phyloP scores from a whole-genome alignment of 306 rosid genomes.

The Inga laurina region DNA sequence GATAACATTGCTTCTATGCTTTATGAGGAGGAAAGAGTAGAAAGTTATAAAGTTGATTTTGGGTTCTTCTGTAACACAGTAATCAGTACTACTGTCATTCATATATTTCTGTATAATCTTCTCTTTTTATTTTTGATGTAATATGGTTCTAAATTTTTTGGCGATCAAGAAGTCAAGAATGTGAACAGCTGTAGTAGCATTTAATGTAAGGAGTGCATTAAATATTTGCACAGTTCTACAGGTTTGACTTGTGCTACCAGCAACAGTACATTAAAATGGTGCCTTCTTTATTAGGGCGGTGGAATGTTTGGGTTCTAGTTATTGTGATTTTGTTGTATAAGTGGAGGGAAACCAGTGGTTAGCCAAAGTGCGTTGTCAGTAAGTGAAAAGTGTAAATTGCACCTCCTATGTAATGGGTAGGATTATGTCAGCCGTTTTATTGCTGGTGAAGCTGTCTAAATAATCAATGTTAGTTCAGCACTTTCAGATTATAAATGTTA shows the following conservation, averaged over 20 bases:
- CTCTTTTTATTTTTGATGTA: not conserved
- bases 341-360: slow-evolving; percentile 19
- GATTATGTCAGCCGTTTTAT: slow-evolving; percentile 17
- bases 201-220: not conserved
- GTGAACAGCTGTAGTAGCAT: not conserved
- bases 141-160: not conserved
- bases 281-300: not conserved
- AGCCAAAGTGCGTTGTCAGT: not conserved
- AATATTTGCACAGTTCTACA: not conserved
- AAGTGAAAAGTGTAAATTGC: slow-evolving; percentile 1
- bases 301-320: slow-evolving; percentile 14
- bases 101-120: not conserved
- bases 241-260: slow-evolving; percentile 18
- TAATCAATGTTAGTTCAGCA: not conserved
- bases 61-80: not conserved
- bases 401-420: not conserved
- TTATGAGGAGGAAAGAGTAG: not conserved
- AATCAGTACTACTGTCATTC: not conserved
- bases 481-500: slow-evolving; percentile 3
- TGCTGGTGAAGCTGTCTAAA: slow-evolving; percentile 2
- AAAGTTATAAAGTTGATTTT: not conserved
- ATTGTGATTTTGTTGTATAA: slow-evolving; percentile 1
- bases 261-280: slow-evolving; percentile 2
- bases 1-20: not conserved
- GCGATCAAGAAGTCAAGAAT: not conserved